phyloP scores from a whole-genome alignment of 2,329 filamentous ascomycete genomes.

The Penicillium paneum region DNA sequence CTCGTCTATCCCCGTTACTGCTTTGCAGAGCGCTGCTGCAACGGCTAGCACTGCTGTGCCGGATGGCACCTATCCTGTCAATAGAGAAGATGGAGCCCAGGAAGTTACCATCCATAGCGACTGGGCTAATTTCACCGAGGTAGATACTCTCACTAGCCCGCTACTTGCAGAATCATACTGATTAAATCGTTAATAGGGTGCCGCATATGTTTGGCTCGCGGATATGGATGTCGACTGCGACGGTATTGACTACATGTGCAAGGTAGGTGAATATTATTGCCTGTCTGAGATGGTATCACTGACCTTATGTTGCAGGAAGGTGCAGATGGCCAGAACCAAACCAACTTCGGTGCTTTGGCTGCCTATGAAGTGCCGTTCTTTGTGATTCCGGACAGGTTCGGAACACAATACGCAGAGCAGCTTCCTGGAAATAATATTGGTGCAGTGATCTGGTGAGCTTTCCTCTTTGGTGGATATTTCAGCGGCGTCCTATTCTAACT shows the following conservation, averaged over 20 bases:
- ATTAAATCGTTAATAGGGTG: slow-evolving; percentile 17
- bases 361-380: slow-evolving; percentile 34
- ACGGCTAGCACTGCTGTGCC: slow-evolving; percentile 23
- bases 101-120: slow-evolving; percentile 30
- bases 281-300: not conserved
- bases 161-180: not conserved
- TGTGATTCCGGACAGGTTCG: slow-evolving; percentile 32
- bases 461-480: too few relatives aligned
- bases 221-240: slow-evolving; percentile 38
- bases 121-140: slow-evolving; percentile 25
- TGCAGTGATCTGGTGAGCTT: slow-evolving; percentile 28
- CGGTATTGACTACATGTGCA: slow-evolving; percentile 28
- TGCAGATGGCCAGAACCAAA: slow-evolving; percentile 23
- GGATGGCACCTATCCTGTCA: slow-evolving; percentile 26
- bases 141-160: not conserved
- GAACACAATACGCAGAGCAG: slow-evolving; percentile 13
- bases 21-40: slow-evolving; percentile 24
- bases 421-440: slow-evolving; percentile 30
- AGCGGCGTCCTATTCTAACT: not conserved
- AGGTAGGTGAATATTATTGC: slow-evolving; percentile 7
- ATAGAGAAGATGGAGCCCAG: slow-evolving; percentile 11
- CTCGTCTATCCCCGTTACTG: slow-evolving; percentile 23
- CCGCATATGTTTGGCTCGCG: slow-evolving; percentile 28
- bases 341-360: slow-evolving; percentile 30
- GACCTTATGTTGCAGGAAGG: slow-evolving; percentile 23